Percentiles rank a stretch among this genome's conserved stretches.
Evolutionary conservation across 345 rosid genomes (phyloP).

Genomic region (Euclidium syriacum): DNA sequence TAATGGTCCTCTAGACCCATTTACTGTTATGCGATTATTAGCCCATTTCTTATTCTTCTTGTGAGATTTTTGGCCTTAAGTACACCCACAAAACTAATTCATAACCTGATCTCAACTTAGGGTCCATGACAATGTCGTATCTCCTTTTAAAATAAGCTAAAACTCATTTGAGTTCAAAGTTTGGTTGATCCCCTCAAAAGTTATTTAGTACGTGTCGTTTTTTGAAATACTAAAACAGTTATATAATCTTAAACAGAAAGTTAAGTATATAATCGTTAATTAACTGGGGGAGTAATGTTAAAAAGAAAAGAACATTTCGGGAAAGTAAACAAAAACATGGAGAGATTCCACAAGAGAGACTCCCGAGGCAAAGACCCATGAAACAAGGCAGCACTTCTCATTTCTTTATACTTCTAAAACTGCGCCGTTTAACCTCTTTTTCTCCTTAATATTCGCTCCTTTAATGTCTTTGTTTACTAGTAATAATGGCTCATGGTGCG

Average conservation of each 20-base stretch:
- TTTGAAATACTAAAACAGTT: slow-evolving; percentile 1
- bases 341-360: slow-evolving; percentile 32
- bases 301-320: slow-evolving; percentile 32
- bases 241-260: slow-evolving; percentile 25
- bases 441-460: slow-evolving; percentile 12
- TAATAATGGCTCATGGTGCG: slow-evolving; percentile 27
- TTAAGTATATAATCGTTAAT: slow-evolving; percentile 16
- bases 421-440: slow-evolving; percentile 28
- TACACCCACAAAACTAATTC: not conserved
- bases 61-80: not conserved
- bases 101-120: not conserved
- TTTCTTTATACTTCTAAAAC: slow-evolving; percentile 21
- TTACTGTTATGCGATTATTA: not conserved
- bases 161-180: slow-evolving; percentile 5
- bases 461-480: slow-evolving; percentile 20
- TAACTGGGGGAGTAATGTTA: slow-evolving; percentile 7
- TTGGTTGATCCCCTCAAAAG: slow-evolving; percentile 10
- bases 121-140: not conserved
- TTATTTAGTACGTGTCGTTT: slow-evolving; percentile 12
- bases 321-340: slow-evolving; percentile 34
- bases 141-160: not conserved
- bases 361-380: slow-evolving; percentile 40
- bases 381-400: slow-evolving; percentile 27
- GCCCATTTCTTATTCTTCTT: not conserved
- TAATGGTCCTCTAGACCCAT: too few relatives aligned